A percentile compares a stretch with the other conserved stretches of the same genome.
Conservation (phyloP, 805 yeast genomes). For the Candida orba region DNA sequence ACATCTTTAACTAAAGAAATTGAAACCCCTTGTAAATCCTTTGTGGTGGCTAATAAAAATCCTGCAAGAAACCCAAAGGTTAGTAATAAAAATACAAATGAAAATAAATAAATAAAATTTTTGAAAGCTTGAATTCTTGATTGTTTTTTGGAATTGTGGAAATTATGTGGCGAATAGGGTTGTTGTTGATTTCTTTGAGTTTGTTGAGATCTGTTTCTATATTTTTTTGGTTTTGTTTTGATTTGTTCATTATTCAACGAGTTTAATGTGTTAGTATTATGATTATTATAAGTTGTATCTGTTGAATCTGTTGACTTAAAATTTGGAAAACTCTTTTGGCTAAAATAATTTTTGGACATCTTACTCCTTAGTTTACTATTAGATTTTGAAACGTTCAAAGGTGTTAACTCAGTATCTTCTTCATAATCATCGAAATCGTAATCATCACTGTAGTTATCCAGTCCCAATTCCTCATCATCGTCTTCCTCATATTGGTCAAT, state of each 20-base stretch:
- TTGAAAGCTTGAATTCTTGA: conserved; percentile 28
- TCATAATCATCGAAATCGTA: conserved; percentile 21
- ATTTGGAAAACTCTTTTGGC: conserved; percentile 24
- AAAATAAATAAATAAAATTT: conserved; percentile 28
- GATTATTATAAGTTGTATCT: conserved; percentile 9
- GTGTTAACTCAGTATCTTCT: conserved; percentile 23
- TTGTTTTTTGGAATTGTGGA: conserved; percentile 23
- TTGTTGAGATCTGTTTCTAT: conserved; percentile 10
- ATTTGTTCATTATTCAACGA: neutral
- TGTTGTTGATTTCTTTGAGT: conserved; percentile 19
- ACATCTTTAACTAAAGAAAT: conserved; percentile 61
- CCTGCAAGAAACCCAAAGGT: conserved; percentile 76
- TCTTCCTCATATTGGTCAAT: conserved; percentile 36
- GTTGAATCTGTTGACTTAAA: conserved; percentile 15
- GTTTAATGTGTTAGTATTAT: neutral
- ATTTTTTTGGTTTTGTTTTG: conserved; percentile 17
- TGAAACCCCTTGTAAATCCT: conserved; percentile 65
- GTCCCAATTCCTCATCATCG: conserved; percentile 25
- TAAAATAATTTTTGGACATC: conserved; percentile 10
- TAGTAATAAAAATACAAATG: conserved; percentile 40
- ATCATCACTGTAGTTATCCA: conserved; percentile 22
- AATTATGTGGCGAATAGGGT: conserved; percentile 42
- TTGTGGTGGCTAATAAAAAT: conserved; percentile 76
- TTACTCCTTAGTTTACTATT: conserved; percentile 18
- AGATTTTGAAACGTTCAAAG: conserved; percentile 18